phyloP scores from a whole-genome alignment of 441 rosid genomes.

The Sinapis alba region DNA sequence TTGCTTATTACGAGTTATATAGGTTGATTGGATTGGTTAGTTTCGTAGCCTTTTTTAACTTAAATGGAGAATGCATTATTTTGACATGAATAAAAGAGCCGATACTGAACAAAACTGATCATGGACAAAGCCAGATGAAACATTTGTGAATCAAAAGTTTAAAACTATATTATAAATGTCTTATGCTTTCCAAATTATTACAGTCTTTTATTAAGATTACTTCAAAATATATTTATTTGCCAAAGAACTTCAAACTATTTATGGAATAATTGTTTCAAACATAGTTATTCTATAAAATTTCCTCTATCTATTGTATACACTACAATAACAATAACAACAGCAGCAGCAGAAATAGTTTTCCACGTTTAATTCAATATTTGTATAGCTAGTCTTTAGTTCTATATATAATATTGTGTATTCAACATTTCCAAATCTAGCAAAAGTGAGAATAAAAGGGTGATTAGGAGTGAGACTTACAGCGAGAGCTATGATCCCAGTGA shows the following conservation, averaged over 20 bases:
- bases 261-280: not conserved
- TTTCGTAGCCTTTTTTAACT: not conserved
- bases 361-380: not conserved
- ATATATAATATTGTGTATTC: not conserved
- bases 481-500: conserved; percentile 90
- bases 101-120: not conserved
- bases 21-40: not conserved
- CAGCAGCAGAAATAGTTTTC: not conserved
- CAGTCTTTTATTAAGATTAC: not conserved
- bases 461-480: conserved; percentile 56
- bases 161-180: not conserved
- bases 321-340: too few species aligned
- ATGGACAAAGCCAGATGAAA: not conserved
- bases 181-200: not conserved
- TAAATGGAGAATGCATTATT: not conserved
- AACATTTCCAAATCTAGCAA: not conserved
- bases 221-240: too few species aligned
- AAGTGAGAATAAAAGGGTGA: not conserved
- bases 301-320: not conserved
- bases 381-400: not conserved
- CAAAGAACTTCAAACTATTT: too few species aligned
- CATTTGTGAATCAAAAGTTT: not conserved
- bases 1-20: conserved; percentile 5
- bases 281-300: not conserved
- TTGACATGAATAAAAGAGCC: not conserved